Base-by-base conservation (phyloP, 805 yeast species). In the Gaillardinia entomophila region DNA sequence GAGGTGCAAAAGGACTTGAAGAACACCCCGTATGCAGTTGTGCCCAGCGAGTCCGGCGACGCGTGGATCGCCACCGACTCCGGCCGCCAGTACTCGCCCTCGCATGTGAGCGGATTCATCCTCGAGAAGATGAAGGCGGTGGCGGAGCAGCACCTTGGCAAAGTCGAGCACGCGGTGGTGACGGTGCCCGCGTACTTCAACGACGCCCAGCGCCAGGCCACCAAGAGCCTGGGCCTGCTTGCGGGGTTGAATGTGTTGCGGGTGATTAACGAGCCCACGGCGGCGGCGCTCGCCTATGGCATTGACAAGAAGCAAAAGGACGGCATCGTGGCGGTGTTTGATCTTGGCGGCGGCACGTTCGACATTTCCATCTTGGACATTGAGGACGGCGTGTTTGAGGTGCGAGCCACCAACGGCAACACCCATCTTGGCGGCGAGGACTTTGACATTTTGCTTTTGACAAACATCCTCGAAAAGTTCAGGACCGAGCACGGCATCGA, bases 351-450 rank as follows among this genome's bases (percentile, higher is more conserved):
- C 38, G 92, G 92, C 38, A 83, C 92, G 26, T 83, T 83, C 57
- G 94, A 83, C 60, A 82, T 83, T 28, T 82, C 90, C 12, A 69
- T 83, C 36, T 62, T 83, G 42, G 86, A 82, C 45, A 82, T 83
- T 37, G 90, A 81, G 48, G 83, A 77, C 45, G 86, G 88, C 41
- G 85, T 83, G 11, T 82, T 83, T 53, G 89, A 82, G 57, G 92
- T 83, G 14, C 67, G 83, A 46, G 81, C 90, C 29, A 83, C 94
- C 22, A 82, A 82, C 53, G 94, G 94, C 46, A 82, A 83, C 56
- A 82, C 90, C 14, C 90, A 82, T 60, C 67, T 83, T 45, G 94
- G 94, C 46, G 94, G 94, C 39, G 90, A 83, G 57, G 94, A 83
- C 60, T 81, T 82, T 54, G 94, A 83, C 61, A 78, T 76, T 45